Base-by-base conservation (phyloP, 2,329 filamentous ascomycete species). In the Trichoderma sp. region DNA sequence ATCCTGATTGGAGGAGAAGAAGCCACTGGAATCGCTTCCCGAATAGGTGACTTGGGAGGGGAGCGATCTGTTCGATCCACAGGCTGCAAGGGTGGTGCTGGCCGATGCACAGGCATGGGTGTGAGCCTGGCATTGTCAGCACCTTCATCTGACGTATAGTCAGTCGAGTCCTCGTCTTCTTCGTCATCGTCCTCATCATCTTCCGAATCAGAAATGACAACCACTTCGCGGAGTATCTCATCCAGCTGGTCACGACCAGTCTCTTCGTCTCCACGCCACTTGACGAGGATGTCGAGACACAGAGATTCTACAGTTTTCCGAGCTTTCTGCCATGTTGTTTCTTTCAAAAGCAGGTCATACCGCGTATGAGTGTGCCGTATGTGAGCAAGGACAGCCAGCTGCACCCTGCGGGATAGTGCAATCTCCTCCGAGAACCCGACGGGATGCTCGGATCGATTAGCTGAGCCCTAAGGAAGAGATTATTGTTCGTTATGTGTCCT, bases 231-330 rank as follows among this genome's bases (percentile, higher is more conserved):
- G 40, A 91, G 81, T 69, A 91, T 89, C 75, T 91, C 88, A 70
- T 91, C 88, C 19, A 91, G 83, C 76, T 90, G 87, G 73, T 91
- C 88, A 60, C 88, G 86, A 31, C 89, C 89, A 21, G 86, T 90
- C 76, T 91, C 89, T 77, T 91, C 89, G 73, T 91, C 89, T 68
- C 89, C 89, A 80, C 89, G 88, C 89, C 89, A 91, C 85, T 90
- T 90, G 82, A 90, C 86, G 77, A 91, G 85, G 65, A 88, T 82
- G 72, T 90, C 88, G 57, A 91, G 81, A 72, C 89, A 91, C 16
- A 88, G 80, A 37, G 83, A 78, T 73, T 90, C 87, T 56, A 90
- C 88, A 52, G 84, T 84, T 78, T 85, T 89, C 71, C 89, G 83
- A 64, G 88, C 88, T 74, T 87, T 87, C 62, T 82, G 79, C 82